Evolutionary conservation across 179 eudicot genomes (phyloP).

Genomic region (Gypsophila paniculata): DNA sequence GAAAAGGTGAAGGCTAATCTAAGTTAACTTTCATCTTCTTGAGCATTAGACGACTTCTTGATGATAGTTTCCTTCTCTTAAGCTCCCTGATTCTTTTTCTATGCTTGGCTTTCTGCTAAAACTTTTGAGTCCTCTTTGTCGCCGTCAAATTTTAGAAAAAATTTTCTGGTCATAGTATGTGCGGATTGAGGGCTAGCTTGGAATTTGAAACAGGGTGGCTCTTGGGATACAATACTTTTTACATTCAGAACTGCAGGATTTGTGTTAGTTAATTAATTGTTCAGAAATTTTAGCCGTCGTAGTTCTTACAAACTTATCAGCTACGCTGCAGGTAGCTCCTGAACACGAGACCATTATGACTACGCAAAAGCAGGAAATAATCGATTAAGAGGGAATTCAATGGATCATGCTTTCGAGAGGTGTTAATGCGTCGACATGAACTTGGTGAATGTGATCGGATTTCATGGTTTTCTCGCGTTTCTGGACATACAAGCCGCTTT

Average conservation of each 20-base stretch:
- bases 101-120: no score
- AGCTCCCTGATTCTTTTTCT: no score
- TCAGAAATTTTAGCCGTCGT: no score
- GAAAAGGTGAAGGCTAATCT: no score
- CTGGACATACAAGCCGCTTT: background rate
- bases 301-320: no score
- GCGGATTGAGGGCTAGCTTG: background rate
- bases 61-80: no score
- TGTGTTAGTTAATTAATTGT: no score
- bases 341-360: constrained; percentile 14
- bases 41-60: no score
- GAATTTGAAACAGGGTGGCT: background rate
- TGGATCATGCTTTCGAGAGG: background rate
- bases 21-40: no score
- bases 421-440: constrained; percentile 37
- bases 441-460: constrained; percentile 14
- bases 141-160: background rate
- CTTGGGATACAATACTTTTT: background rate
- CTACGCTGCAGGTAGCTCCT: constrained; percentile 11
- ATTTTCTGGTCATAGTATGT: background rate
- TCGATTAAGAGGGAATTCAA: background rate
- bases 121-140: background rate
- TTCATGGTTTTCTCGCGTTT: constrained; percentile 1
- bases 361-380: constrained; percentile 24
- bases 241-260: background rate